A percentile compares a stretch with the other conserved stretches of the same genome.
These are phyloP conservation scores for Leccinum ochraceum DNA, from an alignment of 768 basidiomycete genomes.

Conservation along the genomic window DNA sequence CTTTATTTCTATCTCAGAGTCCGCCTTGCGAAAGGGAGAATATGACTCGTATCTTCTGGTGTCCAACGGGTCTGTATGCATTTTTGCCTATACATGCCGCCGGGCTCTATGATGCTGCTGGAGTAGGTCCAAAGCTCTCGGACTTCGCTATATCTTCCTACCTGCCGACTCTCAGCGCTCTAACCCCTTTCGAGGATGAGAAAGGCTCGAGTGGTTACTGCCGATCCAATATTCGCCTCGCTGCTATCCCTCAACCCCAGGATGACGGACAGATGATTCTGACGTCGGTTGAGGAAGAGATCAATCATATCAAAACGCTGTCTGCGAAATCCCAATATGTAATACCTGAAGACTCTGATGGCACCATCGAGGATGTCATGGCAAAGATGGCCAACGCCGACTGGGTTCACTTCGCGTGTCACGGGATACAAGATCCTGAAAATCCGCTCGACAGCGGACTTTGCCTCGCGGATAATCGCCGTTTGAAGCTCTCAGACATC, in stretches of 20 bases:
- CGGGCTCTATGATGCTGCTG: background rate
- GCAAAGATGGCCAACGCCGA: background rate
- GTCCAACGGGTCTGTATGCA: background rate
- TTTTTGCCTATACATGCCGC: background rate
- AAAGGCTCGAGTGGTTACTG: background rate
- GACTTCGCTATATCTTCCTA: background rate
- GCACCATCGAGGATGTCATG: background rate
- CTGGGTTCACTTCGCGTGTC: background rate
- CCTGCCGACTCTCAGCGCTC: background rate
- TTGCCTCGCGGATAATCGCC: background rate
- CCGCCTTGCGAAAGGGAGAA: background rate
- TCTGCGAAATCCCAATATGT: background rate
- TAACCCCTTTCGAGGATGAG: background rate
- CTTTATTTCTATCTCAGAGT: background rate
- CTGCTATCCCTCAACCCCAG: background rate
- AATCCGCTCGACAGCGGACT: background rate
- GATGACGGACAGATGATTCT: background rate
- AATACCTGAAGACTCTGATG: background rate
- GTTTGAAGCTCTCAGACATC: background rate
- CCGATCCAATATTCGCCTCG: background rate
- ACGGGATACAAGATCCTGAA: background rate
- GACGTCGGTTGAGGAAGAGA: background rate
- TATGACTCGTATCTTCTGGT: background rate
- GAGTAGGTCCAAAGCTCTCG: background rate
- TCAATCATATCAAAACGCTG: background rate